Percentiles rank a stretch among this genome's conserved stretches.
Conservation (phyloP, 192 early-diverging fungal species). For the Radiomyces spectabilis region DNA sequence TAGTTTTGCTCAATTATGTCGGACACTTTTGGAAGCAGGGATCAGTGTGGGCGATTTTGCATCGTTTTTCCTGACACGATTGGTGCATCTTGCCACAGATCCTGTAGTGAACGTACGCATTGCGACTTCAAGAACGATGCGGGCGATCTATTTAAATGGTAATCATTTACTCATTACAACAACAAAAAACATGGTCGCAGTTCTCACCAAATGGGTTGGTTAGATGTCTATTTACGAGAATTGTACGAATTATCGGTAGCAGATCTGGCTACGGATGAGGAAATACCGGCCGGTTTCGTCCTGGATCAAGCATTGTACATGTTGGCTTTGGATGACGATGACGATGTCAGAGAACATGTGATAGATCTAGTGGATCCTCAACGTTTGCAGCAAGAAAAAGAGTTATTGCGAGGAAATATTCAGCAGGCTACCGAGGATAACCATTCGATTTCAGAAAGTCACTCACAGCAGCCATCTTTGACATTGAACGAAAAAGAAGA, state of each 20-base stretch:
- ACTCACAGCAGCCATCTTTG: not conserved
- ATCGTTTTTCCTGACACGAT: constrained; percentile 56
- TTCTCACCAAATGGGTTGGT: no score
- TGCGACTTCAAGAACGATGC: constrained; percentile 51
- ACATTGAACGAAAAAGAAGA: not conserved
- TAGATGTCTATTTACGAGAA: no score
- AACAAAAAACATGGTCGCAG: no score
- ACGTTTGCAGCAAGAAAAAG: not conserved
- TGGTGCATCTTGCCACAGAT: constrained; percentile 53
- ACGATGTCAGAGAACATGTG: constrained; percentile 4
- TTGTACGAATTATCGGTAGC: no score
- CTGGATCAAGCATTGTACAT: constrained; percentile 1
- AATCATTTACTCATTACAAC: constrained; percentile 4
- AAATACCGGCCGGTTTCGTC: not conserved
- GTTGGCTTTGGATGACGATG: constrained; percentile 3
- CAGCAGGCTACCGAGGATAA: not conserved
- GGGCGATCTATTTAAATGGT: constrained; percentile 24
- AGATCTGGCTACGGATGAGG: no score
- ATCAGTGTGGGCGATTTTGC: constrained; percentile 57
- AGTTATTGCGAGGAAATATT: not conserved
- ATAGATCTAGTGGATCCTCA: constrained; percentile 4
- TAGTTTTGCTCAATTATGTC: constrained; percentile 63
- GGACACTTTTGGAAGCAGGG: constrained; percentile 52
- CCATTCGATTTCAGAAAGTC: not conserved
- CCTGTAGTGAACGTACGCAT: constrained; percentile 69